Evolutionary conservation across 768 basidiomycete species (phyloP).

Genomic region (Mycena venus): DNA sequence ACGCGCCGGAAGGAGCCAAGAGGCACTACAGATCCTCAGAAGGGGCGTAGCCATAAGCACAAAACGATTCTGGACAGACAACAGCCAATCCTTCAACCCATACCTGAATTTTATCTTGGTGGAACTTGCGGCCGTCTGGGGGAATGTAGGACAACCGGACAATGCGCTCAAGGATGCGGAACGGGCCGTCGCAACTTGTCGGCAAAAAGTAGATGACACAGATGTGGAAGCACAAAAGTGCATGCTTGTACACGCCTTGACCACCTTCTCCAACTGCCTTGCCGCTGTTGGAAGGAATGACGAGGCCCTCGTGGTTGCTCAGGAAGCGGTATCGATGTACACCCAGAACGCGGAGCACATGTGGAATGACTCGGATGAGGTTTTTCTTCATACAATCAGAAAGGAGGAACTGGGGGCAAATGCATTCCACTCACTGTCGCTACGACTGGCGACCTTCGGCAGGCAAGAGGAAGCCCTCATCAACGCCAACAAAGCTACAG

Average conservation of each 20-base stretch:
- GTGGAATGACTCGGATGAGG: too few species aligned
- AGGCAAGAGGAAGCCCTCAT: neutral
- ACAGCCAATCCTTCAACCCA: neutral
- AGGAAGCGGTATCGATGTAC: neutral
- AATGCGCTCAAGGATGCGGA: neutral
- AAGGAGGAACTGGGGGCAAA: neutral
- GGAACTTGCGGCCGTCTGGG: neutral
- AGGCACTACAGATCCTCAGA: neutral
- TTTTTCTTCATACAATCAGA: neutral
- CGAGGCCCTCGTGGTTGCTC: neutral
- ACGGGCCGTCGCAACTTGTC: neutral
- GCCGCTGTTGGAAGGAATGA: neutral
- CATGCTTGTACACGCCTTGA: neutral
- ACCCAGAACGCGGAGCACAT: neutral
- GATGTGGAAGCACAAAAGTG: neutral
- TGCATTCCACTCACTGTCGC: neutral
- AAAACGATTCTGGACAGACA: neutral
- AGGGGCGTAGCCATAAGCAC: neutral
- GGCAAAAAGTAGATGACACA: neutral
- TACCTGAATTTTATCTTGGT: neutral
- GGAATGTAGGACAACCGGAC: neutral
- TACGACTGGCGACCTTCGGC: neutral
- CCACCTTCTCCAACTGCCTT: conserved; percentile 7
- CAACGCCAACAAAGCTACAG: neutral
- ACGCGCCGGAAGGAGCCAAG: neutral